Conservation (phyloP, 2,329 filamentous ascomycete genomes). For the Botrytis galanthina region DNA sequence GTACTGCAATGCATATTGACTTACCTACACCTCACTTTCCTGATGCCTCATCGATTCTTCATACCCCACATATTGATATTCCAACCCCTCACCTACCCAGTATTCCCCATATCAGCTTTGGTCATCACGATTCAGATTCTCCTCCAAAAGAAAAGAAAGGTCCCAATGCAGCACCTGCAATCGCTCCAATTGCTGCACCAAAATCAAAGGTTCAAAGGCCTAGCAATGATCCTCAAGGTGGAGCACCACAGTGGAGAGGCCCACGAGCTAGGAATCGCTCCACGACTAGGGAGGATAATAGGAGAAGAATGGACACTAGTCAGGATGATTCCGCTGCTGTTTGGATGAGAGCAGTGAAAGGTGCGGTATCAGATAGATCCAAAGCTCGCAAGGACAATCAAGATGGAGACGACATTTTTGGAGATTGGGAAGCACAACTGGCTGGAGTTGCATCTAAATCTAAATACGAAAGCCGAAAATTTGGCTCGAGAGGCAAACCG, state of each 20-base stretch:
- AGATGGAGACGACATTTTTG: slow-evolving; percentile 12
- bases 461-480: slow-evolving; percentile 28
- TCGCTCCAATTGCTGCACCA: background rate
- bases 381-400: slow-evolving; percentile 12
- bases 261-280: slow-evolving; percentile 14
- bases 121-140: background rate
- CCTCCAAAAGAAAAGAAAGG: background rate
- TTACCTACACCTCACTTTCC: background rate
- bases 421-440: slow-evolving; percentile 18
- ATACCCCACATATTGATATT: slow-evolving; percentile 6
- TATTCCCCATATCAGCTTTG: slow-evolving; percentile 3
- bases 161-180: background rate
- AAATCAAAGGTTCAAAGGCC: background rate
- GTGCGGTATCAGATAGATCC: slow-evolving; percentile 8
- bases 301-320: slow-evolving; percentile 16
- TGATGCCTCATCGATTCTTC: background rate
- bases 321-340: slow-evolving; percentile 19
- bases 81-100: background rate
- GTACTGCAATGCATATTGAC: background rate
- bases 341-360: slow-evolving; percentile 18
- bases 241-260: slow-evolving; percentile 17
- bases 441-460: slow-evolving; percentile 6
- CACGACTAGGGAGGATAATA: slow-evolving; percentile 7
- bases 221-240: background rate
- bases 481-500: slow-evolving; percentile 31